phyloP scores from a whole-genome alignment of 768 basidiomycete species.

The Mycena kentingensis region DNA sequence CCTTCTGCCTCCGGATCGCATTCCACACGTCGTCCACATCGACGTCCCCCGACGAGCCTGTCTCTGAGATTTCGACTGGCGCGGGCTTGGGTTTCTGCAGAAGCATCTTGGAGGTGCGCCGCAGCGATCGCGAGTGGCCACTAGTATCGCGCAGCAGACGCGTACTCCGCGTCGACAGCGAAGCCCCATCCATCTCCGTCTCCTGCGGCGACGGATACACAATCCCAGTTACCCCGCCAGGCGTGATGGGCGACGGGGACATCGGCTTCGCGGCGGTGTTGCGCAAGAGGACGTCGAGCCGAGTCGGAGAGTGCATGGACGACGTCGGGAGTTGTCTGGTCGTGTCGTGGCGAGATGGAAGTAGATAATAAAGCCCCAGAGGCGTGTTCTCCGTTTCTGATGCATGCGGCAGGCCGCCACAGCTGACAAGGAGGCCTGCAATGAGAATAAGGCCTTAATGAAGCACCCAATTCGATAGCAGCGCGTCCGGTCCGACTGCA shows the following conservation, averaged over 20 bases:
- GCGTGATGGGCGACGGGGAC: slow-evolving; percentile 9
- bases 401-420: too few relatives aligned
- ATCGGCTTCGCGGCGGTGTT: not conserved
- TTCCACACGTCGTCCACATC: slow-evolving; percentile 46
- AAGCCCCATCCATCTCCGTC: not conserved
- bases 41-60: slow-evolving; percentile 27
- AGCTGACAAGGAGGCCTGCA: too few relatives aligned
- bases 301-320: not conserved
- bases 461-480: too few relatives aligned
- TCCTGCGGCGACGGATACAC: slow-evolving; percentile 15
- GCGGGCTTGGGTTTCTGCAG: slow-evolving; percentile 9
- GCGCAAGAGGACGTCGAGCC: not conserved
- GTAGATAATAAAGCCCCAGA: too few relatives aligned
- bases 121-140: not conserved
- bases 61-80: slow-evolving; percentile 13
- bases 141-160: not conserved
- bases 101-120: slow-evolving; percentile 12
- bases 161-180: not conserved
- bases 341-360: too few relatives aligned
- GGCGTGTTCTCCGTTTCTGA: too few relatives aligned
- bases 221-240: slow-evolving; percentile 17
- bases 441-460: too few relatives aligned
- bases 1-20: slow-evolving; percentile 43
- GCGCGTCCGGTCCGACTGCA: too few relatives aligned
- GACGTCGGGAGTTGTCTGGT: too few relatives aligned